These are phyloP conservation scores for Apiotrichum laibachii DNA, from an alignment of 1,284 basidiomycete genomes.

Conservation along the genomic window DNA sequence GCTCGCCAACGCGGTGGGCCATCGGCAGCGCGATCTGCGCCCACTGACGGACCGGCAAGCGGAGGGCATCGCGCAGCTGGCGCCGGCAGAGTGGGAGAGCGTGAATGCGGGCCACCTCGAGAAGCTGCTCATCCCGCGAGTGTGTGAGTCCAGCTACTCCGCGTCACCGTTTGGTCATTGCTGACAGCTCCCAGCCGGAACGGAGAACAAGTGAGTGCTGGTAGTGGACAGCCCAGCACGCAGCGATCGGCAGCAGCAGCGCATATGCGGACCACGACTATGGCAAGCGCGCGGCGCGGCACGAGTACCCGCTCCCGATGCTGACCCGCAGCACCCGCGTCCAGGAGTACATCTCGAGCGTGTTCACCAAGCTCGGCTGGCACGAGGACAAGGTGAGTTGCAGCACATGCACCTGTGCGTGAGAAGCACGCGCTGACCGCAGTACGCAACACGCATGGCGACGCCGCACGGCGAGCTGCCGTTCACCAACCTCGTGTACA, in stretches of 20 bases:
- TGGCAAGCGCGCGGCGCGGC: neutral
- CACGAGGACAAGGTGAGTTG: constrained; percentile 62
- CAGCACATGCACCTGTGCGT: no score
- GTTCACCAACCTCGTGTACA: constrained; percentile 92
- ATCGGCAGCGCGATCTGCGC: constrained; percentile 23
- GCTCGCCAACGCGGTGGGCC: no score
- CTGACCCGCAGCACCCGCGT: constrained; percentile 65
- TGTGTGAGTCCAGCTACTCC: constrained; percentile 58
- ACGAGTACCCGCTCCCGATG: no score
- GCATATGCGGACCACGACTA: no score
- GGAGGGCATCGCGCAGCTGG: constrained; percentile 21
- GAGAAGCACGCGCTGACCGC: neutral
- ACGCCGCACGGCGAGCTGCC: constrained; percentile 79
- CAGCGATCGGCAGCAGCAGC: no score
- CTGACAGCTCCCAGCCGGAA: constrained; percentile 35
- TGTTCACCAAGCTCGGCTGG: constrained; percentile 73
- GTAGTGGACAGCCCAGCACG: no score
- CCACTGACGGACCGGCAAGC: constrained; percentile 27
- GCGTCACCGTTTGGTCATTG: constrained; percentile 2
- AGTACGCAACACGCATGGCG: constrained; percentile 14
- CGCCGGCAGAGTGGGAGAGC: constrained; percentile 40
- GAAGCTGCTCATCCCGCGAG: constrained; percentile 75
- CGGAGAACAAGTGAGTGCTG: constrained; percentile 43
- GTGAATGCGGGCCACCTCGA: constrained; percentile 61
- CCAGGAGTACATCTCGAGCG: constrained; percentile 68